Conservation (phyloP, 352 stramenopile species). For the Phytophthora tubulina region DNA sequence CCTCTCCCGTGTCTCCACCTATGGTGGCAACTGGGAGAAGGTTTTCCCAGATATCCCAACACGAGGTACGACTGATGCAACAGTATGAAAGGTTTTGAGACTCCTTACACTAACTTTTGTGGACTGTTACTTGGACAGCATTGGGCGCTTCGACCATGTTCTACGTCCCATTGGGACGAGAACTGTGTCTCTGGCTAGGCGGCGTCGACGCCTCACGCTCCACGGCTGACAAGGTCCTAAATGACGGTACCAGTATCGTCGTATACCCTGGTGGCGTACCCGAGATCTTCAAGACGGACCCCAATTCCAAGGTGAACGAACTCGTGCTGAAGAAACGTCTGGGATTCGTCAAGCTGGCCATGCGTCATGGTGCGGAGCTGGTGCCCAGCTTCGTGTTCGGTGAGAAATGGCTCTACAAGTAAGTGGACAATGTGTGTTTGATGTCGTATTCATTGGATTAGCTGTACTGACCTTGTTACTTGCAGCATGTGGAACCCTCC, state of each 20-base stretch:
- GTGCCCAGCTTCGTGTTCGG: conserved; percentile 84
- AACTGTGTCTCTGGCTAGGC: conserved; percentile 77
- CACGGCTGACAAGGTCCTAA: conserved; percentile 79
- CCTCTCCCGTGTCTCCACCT: conserved; percentile 72
- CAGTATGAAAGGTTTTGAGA: neutral
- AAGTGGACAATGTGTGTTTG: conserved; percentile 18
- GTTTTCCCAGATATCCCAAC: conserved; percentile 69
- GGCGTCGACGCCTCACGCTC: conserved; percentile 79
- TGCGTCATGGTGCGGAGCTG: conserved; percentile 78
- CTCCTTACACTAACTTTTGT: conserved; percentile 8
- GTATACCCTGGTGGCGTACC: conserved; percentile 82
- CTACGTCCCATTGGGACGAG: conserved; percentile 68
- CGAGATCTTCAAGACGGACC: conserved; percentile 83
- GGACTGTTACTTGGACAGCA: conserved; percentile 31
- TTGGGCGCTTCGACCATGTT: conserved; percentile 79
- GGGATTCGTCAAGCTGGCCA: conserved; percentile 85
- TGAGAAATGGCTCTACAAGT: conserved; percentile 88
- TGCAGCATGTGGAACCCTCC: conserved; percentile 75
- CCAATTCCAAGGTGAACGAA: conserved; percentile 76
- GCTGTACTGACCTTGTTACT: conserved; percentile 7
- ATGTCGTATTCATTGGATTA: neutral
- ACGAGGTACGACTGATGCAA: conserved; percentile 38
- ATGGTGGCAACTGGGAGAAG: conserved; percentile 77
- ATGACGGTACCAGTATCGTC: conserved; percentile 69
- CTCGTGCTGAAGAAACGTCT: conserved; percentile 84